Conservation (phyloP, 768 basidiomycete genomes). For the Rhodosporidiobolus sp. region DNA sequence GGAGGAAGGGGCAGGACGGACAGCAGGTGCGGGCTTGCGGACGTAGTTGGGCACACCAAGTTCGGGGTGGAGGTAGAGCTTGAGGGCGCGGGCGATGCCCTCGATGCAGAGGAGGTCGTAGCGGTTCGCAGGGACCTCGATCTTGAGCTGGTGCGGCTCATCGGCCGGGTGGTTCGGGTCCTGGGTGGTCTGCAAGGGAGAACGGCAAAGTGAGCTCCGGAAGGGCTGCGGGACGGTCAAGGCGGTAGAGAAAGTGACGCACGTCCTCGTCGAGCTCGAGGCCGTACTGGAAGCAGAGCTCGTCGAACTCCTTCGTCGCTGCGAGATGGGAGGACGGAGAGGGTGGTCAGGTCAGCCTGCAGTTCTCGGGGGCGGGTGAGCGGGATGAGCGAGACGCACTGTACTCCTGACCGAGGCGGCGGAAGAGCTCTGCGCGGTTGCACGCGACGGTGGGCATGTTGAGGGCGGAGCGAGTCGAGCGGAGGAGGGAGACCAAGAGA, state of each 20-base stretch:
- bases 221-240: neutral
- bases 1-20: conserved; percentile 54
- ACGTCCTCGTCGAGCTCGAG: conserved; percentile 98
- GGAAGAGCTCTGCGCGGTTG: conserved; percentile 91
- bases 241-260: neutral
- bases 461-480: neutral
- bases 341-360: conserved; percentile 4
- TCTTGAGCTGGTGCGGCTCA: conserved; percentile 80
- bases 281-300: conserved; percentile 93
- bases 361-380: too few relatives aligned
- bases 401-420: conserved; percentile 75
- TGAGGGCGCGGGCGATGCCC: conserved; percentile 82
- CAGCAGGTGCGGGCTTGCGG: conserved; percentile 32
- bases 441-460: conserved; percentile 91
- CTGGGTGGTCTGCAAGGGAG: conserved; percentile 35
- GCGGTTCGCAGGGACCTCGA: conserved; percentile 98
- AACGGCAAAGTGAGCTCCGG: neutral
- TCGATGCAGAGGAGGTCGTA: conserved; percentile 97
- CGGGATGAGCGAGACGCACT: conserved; percentile 53
- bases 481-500: conserved; percentile 3
- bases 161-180: conserved; percentile 34
- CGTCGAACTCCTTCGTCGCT: conserved; percentile 94
- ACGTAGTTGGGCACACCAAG: conserved; percentile 28
- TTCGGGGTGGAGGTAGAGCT: conserved; percentile 62
- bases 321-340: conserved; percentile 37